Evolutionary conservation across 768 basidiomycete genomes (phyloP), one percentile per base, ranked within the genome.

Genomic region (Tulasnella sp.): DNA sequence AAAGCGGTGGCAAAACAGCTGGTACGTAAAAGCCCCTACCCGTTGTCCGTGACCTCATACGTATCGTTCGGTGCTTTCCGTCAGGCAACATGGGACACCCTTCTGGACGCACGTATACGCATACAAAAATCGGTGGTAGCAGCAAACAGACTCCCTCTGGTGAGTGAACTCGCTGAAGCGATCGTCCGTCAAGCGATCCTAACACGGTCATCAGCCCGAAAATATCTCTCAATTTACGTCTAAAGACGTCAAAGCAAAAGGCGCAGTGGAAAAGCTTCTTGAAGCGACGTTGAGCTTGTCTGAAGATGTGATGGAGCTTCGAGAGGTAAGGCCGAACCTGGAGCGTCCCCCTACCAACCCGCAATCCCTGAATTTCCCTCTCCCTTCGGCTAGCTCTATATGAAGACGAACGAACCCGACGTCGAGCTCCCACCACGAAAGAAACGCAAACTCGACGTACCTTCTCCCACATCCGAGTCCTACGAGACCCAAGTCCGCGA

Each of bases 91-190:
- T 97, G 94, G 91, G 94, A 98, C 79, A 83, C 85, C 5, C 83
- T 98, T 41, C 84, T 98, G 35, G 92, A 97, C 78, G 87, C 91
- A n/a, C 87, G 96, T 40, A 98, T 98, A 78, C 89, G 89, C 32
- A 80, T 97, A 59, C 96, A 98, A 81, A 98, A 95, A 81, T 86
- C 89, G 29, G 83, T 88, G 62, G 77, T 82, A 1, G 82, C 88
- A 12, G 83, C 88, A 6, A 91, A 93, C 77, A 81, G 81, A 65
- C 83, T 97, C 6, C 89, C 91, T 39, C 77, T 75, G 39, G 92
- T 89, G 77, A 75, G 88, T 80, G 39, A 59, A 63, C 41, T 73
- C 63, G 63, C 41, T 47, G 74, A 39, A 39, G 5, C n/a, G n/a
- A n/a, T n/a, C n/a, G n/a, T 17, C 37, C 71, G 70, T 12, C n/a